phyloP scores from a whole-genome alignment of 2,329 filamentous ascomycete genomes.

The Neofusicoccum parvum region DNA sequence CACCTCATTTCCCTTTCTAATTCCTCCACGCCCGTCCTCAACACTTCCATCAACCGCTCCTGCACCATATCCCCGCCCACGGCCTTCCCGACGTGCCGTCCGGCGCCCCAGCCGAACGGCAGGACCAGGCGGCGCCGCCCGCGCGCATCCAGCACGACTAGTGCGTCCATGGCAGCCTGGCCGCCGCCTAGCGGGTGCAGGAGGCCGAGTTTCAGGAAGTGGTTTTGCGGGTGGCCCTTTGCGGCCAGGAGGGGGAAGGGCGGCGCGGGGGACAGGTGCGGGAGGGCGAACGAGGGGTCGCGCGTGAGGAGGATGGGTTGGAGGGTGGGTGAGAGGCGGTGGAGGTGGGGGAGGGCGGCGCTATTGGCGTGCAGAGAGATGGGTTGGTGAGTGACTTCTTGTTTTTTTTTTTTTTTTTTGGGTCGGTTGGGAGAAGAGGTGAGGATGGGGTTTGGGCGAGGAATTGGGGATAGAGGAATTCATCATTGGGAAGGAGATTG shows the following conservation, averaged over 20 bases:
- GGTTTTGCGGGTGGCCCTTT: constrained; percentile 31
- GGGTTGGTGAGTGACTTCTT: background rate
- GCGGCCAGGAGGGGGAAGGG: constrained; percentile 1
- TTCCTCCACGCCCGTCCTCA: background rate
- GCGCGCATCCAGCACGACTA: constrained; percentile 45
- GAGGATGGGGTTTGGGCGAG: background rate
- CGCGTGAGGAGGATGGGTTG: constrained; percentile 17
- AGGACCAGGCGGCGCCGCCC: constrained; percentile 43
- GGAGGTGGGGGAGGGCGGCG: constrained; percentile 13
- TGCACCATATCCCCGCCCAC: constrained; percentile 35
- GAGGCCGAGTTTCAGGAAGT: constrained; percentile 44
- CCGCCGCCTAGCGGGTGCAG: constrained; percentile 50
- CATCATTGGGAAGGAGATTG: too few relatives aligned
- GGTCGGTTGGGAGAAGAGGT: too few relatives aligned
- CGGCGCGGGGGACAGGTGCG: background rate
- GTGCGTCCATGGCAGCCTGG: constrained; percentile 45
- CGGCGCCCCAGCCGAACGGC: constrained; percentile 50
- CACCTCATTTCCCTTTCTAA: constrained; percentile 8
- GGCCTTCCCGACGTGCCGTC: constrained; percentile 34
- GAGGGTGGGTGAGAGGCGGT: background rate
- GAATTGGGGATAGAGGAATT: too few relatives aligned
- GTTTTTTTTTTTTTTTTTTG: too few relatives aligned
- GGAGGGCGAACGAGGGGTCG: background rate
- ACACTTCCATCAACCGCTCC: constrained; percentile 27
- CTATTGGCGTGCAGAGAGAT: background rate